Evolutionary conservation across 768 basidiomycete species (phyloP).

Genomic region (Podaxis pistillaris): DNA sequence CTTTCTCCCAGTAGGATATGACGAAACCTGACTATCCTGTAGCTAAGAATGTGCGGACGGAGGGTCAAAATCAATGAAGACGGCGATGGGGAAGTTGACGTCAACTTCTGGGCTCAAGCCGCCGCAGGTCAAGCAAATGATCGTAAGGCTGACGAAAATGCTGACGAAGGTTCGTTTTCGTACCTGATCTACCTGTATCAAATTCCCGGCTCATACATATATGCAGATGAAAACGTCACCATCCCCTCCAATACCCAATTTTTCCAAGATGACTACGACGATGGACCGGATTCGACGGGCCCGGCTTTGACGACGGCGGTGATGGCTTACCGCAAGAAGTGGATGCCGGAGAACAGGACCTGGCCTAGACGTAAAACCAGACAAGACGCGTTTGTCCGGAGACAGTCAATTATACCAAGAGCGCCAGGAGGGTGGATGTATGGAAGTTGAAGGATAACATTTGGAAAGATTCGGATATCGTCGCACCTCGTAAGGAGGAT

Average conservation of each 20-base stretch:
- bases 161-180: slow-evolving; percentile 58
- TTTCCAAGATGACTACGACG: slow-evolving; percentile 91
- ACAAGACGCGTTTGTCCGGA: slow-evolving; percentile 82
- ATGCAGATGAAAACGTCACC: slow-evolving; percentile 47
- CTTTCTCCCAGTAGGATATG: background rate
- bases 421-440: slow-evolving; percentile 96
- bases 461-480: slow-evolving; percentile 89
- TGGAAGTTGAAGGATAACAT: slow-evolving; percentile 97
- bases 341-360: slow-evolving; percentile 73
- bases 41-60: slow-evolving; percentile 91
- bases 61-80: slow-evolving; percentile 54
- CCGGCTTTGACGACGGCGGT: slow-evolving; percentile 44
- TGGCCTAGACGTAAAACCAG: slow-evolving; percentile 76
- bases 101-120: slow-evolving; percentile 96
- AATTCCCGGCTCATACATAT: background rate
- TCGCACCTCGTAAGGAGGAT: slow-evolving; percentile 42
- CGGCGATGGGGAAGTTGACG: slow-evolving; percentile 88
- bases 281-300: slow-evolving; percentile 70
- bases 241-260: slow-evolving; percentile 94
- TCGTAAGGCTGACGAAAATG: slow-evolving; percentile 30
- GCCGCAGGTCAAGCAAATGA: slow-evolving; percentile 78
- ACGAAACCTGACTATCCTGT: slow-evolving; percentile 14
- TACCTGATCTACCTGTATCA: background rate
- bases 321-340: slow-evolving; percentile 31
- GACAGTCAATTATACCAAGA: slow-evolving; percentile 90